Percentiles rank a stretch among this genome's conserved stretches.
Evolutionary conservation across 306 rosid genomes (phyloP).

Genomic region (Lupinus albus): DNA sequence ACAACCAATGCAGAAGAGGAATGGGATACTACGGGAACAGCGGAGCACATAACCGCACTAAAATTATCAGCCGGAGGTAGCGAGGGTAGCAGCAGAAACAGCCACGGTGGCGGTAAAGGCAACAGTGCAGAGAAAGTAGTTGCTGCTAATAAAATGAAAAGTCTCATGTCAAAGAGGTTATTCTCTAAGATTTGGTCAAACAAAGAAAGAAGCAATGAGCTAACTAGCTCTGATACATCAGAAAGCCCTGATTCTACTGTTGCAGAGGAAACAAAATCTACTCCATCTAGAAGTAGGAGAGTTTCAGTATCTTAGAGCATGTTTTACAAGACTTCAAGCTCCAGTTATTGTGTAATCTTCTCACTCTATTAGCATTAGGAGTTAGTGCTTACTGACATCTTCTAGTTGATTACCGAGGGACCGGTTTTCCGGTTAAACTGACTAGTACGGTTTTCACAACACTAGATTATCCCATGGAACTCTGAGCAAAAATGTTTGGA

Average conservation of each 20-base stretch:
- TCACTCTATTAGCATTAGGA: conserved; percentile 51
- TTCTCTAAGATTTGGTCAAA: conserved; percentile 89
- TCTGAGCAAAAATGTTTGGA: conserved; percentile 33
- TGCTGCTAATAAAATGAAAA: conserved; percentile 66
- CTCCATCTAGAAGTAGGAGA: conserved; percentile 85
- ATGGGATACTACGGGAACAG: conserved; percentile 78
- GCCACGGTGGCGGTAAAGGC: conserved; percentile 45
- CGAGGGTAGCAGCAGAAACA: conserved; percentile 40
- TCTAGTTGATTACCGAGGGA: conserved; percentile 50
- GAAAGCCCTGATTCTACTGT: conserved; percentile 85
- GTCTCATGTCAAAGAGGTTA: conserved; percentile 67
- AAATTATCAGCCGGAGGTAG: conserved; percentile 48
- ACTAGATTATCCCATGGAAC: conserved; percentile 38
- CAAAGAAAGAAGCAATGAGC: conserved; percentile 74
- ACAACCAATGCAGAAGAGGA: conserved; percentile 84
- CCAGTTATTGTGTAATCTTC: conserved; percentile 47
- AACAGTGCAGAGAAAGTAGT: conserved; percentile 50
- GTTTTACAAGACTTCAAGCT: conserved; percentile 29
- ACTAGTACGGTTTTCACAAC: no score
- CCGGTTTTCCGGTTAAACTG: no score
- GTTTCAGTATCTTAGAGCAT: conserved; percentile 69
- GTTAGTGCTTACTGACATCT: conserved; percentile 57
- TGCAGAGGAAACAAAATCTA: conserved; percentile 80
- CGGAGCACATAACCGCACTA: conserved; percentile 62
- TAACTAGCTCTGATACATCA: conserved; percentile 87